Base-by-base conservation (phyloP, 345 rosid genomes). In the Melaleuca alternifolia region DNA sequence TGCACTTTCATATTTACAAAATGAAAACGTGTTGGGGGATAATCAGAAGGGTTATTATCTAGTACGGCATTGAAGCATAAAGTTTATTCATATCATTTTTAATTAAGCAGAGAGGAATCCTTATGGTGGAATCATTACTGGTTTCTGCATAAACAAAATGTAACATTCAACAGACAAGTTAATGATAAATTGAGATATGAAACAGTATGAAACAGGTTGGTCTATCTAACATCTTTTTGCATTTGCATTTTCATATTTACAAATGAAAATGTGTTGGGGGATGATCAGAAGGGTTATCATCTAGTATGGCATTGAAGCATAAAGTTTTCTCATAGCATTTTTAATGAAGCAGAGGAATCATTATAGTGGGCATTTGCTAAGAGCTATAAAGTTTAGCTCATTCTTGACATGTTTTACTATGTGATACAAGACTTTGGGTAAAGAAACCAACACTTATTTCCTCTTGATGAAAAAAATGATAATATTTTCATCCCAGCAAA, bases 141-240 rank as follows among this genome's bases (percentile, higher is more conserved):
- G 93, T 83, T 54, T 87, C 99, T 96, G 93, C 89, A 65, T 41
- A 61, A 52, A 30, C 28, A 65, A 54, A 54, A 65, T 6, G 52
- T 20, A 41, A 44, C 50, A 46, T 16, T 30, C 33, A 71, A 82
- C 54, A 83, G 57, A 83, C 3, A 3, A 71, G 79, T 71, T 71
- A 71, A 71, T 71, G 24, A 71, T 33, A 18, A 46, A 71, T 1
- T 65, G 79, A 71, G 48, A 41, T 16, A 71, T 33, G 79, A 71
- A 71, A 65, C 46, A 65, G 77, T n/a, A n/a, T n/a, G n/a, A n/a
- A n/a, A n/a, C n/a, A 41, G 41, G 4, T 41, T 41, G 41, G 12
- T 9, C 48, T 18, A 33, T 71, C 79, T 71, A 71, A 65, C 79
- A 33, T 15, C 79, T 65, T 65, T 16, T 65, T 4, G 24, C 79